Evolutionary conservation across 257 asterid species (phyloP), one percentile per base, ranked within the genome.

Genomic region (Coffea eugenioides): DNA sequence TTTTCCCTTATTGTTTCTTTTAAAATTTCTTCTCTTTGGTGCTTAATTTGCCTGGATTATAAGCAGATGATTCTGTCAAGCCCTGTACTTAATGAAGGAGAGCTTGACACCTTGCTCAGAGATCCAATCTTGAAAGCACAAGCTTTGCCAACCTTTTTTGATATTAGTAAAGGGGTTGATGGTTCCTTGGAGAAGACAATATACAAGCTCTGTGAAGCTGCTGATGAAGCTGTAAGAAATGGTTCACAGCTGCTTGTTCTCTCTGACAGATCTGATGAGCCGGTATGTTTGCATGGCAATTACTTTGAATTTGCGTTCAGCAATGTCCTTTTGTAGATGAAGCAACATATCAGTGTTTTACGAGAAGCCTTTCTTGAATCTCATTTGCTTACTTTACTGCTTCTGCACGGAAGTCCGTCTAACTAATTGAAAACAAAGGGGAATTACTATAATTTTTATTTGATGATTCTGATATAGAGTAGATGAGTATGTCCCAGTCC

Each of bases 171-270:
- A 88, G 99, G 99, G 73, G 84, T 94, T 66, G 98, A 96, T 79
- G 97, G 98, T 78, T 92, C 98, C 62, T 87, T 96, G 76, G 90
- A 91, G 89, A 92, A 90, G 88, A 80, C 91, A 64, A 79, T 96
- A 73, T 62, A 88, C 90, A 92, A 82, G 86, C 95, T 96, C 82
- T 96, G 99, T 85, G 98, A 96, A 91, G 97, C 95, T 78, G 99
- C 99, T 68, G 99, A 96, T 87, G 98, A 96, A 89, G 99, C 99
- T 78, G 99, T 96, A 77, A 91, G 99, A 91, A 94, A 86, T 88
- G 98, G 99, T 78, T 88, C 97, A 74, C 98, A 96, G 85, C 93
- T 96, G 87, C 99, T 96, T 84, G 85, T 96, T 87, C 95, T 96
- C 79, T 92, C 98, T 54, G 99, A 96, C 88, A 92, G 97, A 89